phyloP scores from a whole-genome alignment of 139 green algal genomes.

The Pedinophyceae sp. region DNA sequence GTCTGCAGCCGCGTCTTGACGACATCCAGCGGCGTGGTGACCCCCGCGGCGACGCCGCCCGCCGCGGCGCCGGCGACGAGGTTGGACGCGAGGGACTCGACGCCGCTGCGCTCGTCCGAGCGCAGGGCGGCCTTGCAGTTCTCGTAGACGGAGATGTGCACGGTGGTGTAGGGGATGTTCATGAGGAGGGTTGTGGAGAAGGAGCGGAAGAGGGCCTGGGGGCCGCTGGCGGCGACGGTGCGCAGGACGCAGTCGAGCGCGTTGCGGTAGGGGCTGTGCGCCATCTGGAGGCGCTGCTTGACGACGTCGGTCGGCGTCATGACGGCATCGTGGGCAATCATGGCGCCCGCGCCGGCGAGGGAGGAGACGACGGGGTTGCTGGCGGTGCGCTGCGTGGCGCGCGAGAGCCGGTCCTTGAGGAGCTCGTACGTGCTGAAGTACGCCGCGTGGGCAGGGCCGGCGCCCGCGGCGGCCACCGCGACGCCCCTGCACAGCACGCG shows the following conservation, averaged over 20 bases:
- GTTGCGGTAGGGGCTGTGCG: conserved; percentile 35
- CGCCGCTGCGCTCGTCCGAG: conserved; percentile 4
- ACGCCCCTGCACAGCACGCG: background rate
- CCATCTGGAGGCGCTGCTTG: conserved; percentile 83
- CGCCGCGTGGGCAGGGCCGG: conserved; percentile 73
- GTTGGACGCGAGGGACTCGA: conserved; percentile 29
- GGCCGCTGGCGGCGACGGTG: conserved; percentile 50
- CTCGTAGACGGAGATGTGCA: conserved; percentile 91
- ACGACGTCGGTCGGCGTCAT: conserved; percentile 78
- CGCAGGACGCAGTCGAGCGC: conserved; percentile 40
- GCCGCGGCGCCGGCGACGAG: conserved; percentile 53
- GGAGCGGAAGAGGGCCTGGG: conserved; percentile 67
- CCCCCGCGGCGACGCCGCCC: conserved; percentile 47
- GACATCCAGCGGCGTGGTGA: conserved; percentile 75
- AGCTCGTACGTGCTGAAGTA: conserved; percentile 90
- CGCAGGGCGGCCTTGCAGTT: conserved; percentile 60
- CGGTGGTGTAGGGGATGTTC: conserved; percentile 88
- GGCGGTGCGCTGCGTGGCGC: background rate
- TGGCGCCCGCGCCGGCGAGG: conserved; percentile 52
- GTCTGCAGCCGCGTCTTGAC: conserved; percentile 87
- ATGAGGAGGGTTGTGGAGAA: conserved; percentile 84
- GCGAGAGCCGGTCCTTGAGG: background rate
- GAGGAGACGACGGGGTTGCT: background rate
- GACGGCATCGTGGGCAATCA: conserved; percentile 63
- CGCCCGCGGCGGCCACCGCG: too few species aligned